Conservation (phyloP, 169 alveolate genomes). For the Sarcocystis neurona region DNA sequence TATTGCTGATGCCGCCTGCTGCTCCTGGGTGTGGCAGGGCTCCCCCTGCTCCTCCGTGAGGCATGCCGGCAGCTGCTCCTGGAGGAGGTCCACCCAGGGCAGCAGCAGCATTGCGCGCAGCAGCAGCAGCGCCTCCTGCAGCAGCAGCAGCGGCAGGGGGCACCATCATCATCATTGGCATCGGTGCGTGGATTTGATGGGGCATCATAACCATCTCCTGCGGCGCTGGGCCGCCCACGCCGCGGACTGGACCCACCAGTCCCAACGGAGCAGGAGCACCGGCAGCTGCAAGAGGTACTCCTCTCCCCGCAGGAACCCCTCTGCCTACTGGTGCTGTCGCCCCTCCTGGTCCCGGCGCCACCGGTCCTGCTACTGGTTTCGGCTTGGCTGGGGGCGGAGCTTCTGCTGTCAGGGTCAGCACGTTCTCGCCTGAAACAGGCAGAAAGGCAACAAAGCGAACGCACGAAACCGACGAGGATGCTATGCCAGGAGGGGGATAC, state of each 20-base stretch:
- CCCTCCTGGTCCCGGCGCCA: slow-evolving; percentile 36
- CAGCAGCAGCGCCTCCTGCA: no score
- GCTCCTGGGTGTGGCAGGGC: no score
- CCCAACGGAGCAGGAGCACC: slow-evolving; percentile 63
- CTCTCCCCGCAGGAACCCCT: slow-evolving; percentile 53
- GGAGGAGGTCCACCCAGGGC: no score
- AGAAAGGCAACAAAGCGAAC: neutral
- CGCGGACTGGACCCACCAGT: slow-evolving; percentile 65
- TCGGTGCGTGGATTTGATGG: no score
- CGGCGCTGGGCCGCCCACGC: slow-evolving; percentile 66
- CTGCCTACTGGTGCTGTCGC: slow-evolving; percentile 37
- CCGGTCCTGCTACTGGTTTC: slow-evolving; percentile 39
- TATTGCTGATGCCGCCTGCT: no score
- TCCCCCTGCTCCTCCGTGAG: no score
- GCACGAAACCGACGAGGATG: neutral
- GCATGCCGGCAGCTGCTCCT: no score
- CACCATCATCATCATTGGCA: no score
- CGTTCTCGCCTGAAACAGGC: slow-evolving; percentile 89
- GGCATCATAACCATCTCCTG: slow-evolving; percentile 42
- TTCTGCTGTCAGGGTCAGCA: slow-evolving; percentile 96
- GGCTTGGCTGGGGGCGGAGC: slow-evolving; percentile 84
- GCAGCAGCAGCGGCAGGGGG: no score
- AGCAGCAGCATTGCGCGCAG: no score
- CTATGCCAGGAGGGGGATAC: no score
- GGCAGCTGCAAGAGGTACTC: neutral